Evolutionary conservation across 805 yeast species (phyloP), one percentile per base, ranked within the genome.

Genomic region (Schizosaccharomyces japonicus): DNA sequence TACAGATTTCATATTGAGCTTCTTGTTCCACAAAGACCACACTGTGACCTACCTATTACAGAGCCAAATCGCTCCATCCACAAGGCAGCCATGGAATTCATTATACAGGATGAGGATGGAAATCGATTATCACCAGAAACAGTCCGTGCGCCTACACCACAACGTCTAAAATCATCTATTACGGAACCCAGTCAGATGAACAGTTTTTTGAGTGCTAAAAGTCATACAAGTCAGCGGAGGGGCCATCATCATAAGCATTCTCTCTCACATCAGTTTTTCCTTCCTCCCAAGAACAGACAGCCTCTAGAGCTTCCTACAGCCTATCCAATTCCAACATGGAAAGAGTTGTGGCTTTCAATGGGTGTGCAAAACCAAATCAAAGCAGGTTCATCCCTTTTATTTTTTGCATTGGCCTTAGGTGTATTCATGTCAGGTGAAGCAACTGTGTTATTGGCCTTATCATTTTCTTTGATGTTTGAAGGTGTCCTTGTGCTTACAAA

Each of bases 201-300:
- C 10, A 36, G 23, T 7, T 17, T 36, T 25, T 21, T 36, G 6
- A 36, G 23, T 10, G 42, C 23, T 17, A 27, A 36, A 2, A 36
- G 27, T 15, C 42, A 27, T 7, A 25, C 42, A 19, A 42, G 32
- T 4, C 46, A 42, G 5, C 31, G 46, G 8, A 27, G 27, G 25
- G 46, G 46, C 3, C 46, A 42, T 42, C 46, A 42, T 6, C 46
- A 42, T 21, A 42, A 27, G 25, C 46, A 42, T 29, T 42, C 46
- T 3, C 30, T 42, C n/a, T 42, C 46, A n/a, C 46, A 42, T 15
- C 46, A 42, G 25, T 42, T 21, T 5, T 42, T 42, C 17, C n/a
- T 42, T 23, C 46, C 46, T 15, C 46, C 46, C 30, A 42, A 42
- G 25, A 28, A 27, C 17, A 28, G 46, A 27, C n/a, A 27, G 33